Evolutionary conservation across 2,329 filamentous ascomycete genomes (phyloP).

Genomic region (Colletotrichum tofieldiae): DNA sequence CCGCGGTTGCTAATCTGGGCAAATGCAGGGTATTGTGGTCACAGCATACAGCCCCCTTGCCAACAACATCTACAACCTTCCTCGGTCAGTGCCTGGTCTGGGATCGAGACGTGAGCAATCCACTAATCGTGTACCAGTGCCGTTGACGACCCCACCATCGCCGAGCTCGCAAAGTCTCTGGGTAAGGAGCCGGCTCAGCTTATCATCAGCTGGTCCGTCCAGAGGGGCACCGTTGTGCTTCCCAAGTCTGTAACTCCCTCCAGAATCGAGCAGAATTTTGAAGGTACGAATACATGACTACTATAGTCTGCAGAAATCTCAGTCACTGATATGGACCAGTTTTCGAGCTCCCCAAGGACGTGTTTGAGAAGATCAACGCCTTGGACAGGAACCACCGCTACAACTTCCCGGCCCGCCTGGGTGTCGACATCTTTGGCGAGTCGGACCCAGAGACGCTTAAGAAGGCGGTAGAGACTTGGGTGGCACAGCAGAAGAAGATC

Average conservation of each 20-base stretch:
- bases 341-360: constrained; percentile 55
- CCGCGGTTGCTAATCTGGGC: constrained; percentile 22
- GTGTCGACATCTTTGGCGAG: constrained; percentile 61
- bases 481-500: constrained; percentile 51
- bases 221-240: constrained; percentile 67
- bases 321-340: constrained; percentile 42
- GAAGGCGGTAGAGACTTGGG: constrained; percentile 54
- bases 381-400: constrained; percentile 59
- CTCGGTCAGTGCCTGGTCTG: constrained; percentile 24
- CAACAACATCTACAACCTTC: constrained; percentile 62
- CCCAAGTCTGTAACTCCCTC: constrained; percentile 69
- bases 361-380: constrained; percentile 55
- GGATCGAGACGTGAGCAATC: not conserved
- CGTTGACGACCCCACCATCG: constrained; percentile 65
- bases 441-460: constrained; percentile 54
- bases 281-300: constrained; percentile 37
- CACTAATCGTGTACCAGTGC: constrained; percentile 51
- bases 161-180: constrained; percentile 67
- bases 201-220: constrained; percentile 69
- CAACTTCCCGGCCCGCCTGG: constrained; percentile 60
- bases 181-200: constrained; percentile 68
- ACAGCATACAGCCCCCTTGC: constrained; percentile 75
- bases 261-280: constrained; percentile 65
- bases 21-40: constrained; percentile 63
- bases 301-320: too few species aligned